Evolutionary conservation across 352 stramenopile species (phyloP).

Genomic region (Phytophthora cryptogea): DNA sequence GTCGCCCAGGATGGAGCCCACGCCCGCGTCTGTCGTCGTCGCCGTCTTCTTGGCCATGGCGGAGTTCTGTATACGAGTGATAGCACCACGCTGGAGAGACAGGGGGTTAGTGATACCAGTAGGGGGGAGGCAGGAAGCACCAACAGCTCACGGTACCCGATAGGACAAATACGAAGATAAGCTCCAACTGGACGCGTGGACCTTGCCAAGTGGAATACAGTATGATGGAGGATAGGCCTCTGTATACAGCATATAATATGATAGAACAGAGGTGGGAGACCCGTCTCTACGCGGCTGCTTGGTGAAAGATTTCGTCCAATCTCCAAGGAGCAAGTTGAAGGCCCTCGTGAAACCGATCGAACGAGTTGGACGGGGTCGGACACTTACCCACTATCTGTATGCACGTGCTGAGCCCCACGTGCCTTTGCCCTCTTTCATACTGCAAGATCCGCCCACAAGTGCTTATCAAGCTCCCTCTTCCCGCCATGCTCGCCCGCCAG

Average conservation of each 20-base stretch:
- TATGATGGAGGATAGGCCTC: no score
- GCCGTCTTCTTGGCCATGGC: constrained; percentile 39
- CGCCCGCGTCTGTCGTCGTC: constrained; percentile 36
- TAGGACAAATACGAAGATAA: background rate
- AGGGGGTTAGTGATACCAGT: background rate
- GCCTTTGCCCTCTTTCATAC: no score
- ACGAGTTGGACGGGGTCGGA: background rate
- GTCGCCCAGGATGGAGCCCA: constrained; percentile 63
- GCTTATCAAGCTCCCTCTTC: background rate
- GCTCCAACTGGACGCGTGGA: background rate
- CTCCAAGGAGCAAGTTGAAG: no score
- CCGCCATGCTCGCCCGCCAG: constrained; percentile 44
- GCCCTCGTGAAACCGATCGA: background rate
- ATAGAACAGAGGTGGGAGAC: background rate
- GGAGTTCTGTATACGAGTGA: constrained; percentile 1
- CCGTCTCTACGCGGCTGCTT: constrained; percentile 2
- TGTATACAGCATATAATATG: no score
- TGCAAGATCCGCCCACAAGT: constrained; percentile 28
- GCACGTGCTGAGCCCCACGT: background rate
- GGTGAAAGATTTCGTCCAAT: background rate
- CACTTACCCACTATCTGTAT: no score
- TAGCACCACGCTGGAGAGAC: constrained; percentile 7
- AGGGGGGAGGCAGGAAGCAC: background rate
- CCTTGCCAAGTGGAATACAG: no score
- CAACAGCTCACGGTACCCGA: no score